A percentile compares a stretch with the other conserved stretches of the same genome.
Evolutionary conservation across 208 protist genomes (phyloP).

Genomic region (Leptomonas seymouri): DNA sequence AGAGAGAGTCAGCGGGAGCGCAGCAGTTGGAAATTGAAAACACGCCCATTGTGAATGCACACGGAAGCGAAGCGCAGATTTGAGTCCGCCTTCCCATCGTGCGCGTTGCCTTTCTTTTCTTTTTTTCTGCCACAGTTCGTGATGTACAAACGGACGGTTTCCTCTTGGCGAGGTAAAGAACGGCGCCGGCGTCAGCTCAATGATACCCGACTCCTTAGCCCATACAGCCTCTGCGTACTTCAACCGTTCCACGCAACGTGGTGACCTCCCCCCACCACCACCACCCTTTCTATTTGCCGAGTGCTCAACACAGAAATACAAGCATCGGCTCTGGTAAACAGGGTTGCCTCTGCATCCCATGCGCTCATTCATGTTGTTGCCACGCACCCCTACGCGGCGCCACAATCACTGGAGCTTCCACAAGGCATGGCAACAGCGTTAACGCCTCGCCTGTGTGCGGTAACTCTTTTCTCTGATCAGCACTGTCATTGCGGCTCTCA

Average conservation of each 20-base stretch:
- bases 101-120: not conserved
- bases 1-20: too few species aligned
- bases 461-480: not conserved
- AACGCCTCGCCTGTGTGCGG: not conserved
- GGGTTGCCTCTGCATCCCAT: not conserved
- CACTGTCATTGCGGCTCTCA: constrained; percentile 1
- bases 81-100: too few species aligned
- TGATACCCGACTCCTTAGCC: not conserved
- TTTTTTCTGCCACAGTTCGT: not conserved
- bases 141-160: not conserved
- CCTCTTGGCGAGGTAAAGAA: not conserved
- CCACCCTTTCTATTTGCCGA: too few species aligned
- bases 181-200: not conserved
- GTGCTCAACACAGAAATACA: not conserved
- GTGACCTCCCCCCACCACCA: too few species aligned
- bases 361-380: not conserved
- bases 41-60: too few species aligned
- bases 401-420: not conserved
- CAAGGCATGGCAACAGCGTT: constrained; percentile 5
- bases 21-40: too few species aligned
- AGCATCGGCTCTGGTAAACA: not conserved
- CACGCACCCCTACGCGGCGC: not conserved
- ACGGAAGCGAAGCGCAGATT: too few species aligned
- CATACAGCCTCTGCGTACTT: too few species aligned
- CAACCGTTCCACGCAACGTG: too few species aligned